phyloP scores from a whole-genome alignment of 1,139 yeast species.

The Pichia cactophila region DNA sequence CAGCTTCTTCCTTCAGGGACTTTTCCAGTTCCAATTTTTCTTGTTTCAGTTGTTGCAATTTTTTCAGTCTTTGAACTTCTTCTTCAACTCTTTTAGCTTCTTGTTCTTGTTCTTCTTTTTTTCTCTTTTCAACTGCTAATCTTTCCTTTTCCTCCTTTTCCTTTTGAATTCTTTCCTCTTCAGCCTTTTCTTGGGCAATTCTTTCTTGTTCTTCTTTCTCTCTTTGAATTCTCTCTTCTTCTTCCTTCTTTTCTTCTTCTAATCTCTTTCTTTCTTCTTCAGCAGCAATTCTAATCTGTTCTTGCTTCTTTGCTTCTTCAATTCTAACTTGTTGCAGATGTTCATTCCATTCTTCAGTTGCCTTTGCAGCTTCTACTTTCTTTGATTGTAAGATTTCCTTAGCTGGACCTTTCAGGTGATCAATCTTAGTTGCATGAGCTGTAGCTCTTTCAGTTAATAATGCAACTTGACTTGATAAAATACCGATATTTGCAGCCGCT shows the following conservation, averaged over 20 bases:
- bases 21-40: conserved; percentile 14
- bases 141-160: conserved; percentile 22
- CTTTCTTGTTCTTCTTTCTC: conserved; percentile 18
- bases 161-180: conserved; percentile 29
- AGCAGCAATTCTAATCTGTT: conserved; percentile 35
- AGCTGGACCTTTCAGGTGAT: conserved; percentile 33
- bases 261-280: conserved; percentile 42
- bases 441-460: conserved; percentile 37
- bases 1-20: conserved; percentile 11
- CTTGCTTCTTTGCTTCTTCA: conserved; percentile 43
- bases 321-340: conserved; percentile 36
- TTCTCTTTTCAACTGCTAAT: conserved; percentile 3
- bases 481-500: conserved; percentile 35
- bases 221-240: conserved; percentile 25
- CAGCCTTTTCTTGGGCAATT: conserved; percentile 35
- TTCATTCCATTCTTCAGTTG: conserved; percentile 37
- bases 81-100: conserved; percentile 29
- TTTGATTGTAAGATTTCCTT: conserved; percentile 34
- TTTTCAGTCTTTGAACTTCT: conserved; percentile 10
- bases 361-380: conserved; percentile 38
- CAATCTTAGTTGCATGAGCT: conserved; percentile 40
- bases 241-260: conserved; percentile 30
- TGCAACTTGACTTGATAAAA: conserved; percentile 39
- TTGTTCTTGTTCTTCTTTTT: conserved; percentile 12
- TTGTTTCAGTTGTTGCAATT: conserved; percentile 7